Evolutionary conservation across 1,139 yeast genomes (phyloP), one percentile per base, ranked within the genome.

Genomic region (Candida glucosophila): DNA sequence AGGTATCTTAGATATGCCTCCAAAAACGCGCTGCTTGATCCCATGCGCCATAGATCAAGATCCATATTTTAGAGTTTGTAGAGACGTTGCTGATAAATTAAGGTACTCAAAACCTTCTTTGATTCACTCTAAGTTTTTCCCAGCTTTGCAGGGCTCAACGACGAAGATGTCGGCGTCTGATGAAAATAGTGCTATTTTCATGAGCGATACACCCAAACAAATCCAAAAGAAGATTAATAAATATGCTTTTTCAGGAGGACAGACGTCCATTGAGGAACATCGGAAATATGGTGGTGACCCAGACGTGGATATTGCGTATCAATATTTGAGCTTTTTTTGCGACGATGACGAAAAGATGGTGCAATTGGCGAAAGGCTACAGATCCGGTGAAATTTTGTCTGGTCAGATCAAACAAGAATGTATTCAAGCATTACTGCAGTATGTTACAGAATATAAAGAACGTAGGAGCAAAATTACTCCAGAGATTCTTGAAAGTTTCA

Each of bases 21-120:
- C 78, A 25, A 79, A 80, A 55, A 88, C 96, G 2, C 98, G 96
- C 32, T 83, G 95, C 57, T 66, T 92, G 54, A 92, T 92, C 54
- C 99, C 99, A 20, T 92, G 98, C 68, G 99, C 99, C 24, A 92
- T 92, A 52, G 99, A 92, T 53, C 96, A 88, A 62, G 99, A 92
- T 55, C 98, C 99, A 19, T 92, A 92, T 57, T 92, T 92, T 64
- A 73, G 99, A 54, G 94, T 92, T 16, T 83, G 95, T 57, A 73
- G 99, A 57, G 99, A 92, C 51, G 98, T 92, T 36, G 96, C 98
- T 14, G 86, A 78, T 47, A 90, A 88, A 54, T 71, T 92, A 49
- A 82, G 80, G 56, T 92, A 71, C 52, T 64, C 88, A 38, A 92
- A 92, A 57, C 98, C 97, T 12, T 75, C 96, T 4, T 70, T 90